A percentile compares a stretch with the other conserved stretches of the same genome.
Conservation (phyloP, 2,329 filamentous ascomycete genomes). For the Drechmeria coniospora region DNA sequence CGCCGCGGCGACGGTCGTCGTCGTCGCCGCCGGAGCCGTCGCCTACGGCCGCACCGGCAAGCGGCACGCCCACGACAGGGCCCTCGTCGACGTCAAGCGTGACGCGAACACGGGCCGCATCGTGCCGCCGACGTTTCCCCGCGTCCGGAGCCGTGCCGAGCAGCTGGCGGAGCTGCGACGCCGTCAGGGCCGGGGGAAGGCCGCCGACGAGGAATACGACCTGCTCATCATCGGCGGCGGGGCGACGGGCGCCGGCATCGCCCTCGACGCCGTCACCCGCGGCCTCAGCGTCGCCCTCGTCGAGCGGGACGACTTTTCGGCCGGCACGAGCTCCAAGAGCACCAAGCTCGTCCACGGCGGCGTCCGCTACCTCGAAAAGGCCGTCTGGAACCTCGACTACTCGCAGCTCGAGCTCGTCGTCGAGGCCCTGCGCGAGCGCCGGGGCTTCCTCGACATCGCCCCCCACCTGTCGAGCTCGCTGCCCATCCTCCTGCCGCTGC, state of each 20-base stretch:
- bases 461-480: conserved; percentile 69
- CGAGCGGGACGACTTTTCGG: conserved; percentile 69
- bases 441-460: conserved; percentile 70
- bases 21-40: conserved; percentile 14
- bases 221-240: conserved; percentile 66
- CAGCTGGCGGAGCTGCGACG: conserved; percentile 25
- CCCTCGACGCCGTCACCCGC: conserved; percentile 64
- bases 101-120: conserved; percentile 21
- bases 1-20: conserved; percentile 14
- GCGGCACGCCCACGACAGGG: conserved; percentile 15
- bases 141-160: conserved; percentile 18
- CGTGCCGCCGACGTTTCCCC: conserved; percentile 20
- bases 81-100: conserved; percentile 19
- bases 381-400: conserved; percentile 73
- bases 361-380: conserved; percentile 75
- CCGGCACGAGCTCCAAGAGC: conserved; percentile 73
- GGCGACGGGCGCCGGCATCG: conserved; percentile 66
- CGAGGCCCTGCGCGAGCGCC: conserved; percentile 67
- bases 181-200: too few species aligned
- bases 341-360: conserved; percentile 78
- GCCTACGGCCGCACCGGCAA: conserved; percentile 15
- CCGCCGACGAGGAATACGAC: conserved; percentile 40
- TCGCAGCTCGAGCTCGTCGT: conserved; percentile 68
- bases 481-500: conserved; percentile 68
- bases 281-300: conserved; percentile 68